These are phyloP conservation scores for Furcasterigmium sp. DNA, from an alignment of 2,329 filamentous ascomycete species.

Conservation along the genomic window DNA sequence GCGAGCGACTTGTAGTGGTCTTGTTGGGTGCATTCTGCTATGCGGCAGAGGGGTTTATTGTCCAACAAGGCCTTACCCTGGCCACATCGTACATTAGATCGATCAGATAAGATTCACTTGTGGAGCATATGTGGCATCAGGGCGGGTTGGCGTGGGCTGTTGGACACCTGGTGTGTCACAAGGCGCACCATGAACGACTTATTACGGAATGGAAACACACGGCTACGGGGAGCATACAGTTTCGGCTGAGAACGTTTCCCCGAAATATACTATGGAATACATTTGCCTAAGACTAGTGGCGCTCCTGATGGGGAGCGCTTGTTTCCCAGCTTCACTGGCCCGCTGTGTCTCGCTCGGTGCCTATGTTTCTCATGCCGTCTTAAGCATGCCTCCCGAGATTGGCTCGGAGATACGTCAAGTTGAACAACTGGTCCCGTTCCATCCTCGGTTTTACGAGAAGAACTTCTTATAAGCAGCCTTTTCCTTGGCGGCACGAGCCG, in stretches of 20 bases:
- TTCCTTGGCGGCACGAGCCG: conserved; percentile 75
- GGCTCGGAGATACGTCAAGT: too few relatives aligned
- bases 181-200: not conserved
- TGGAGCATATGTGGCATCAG: not conserved
- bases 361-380: too few relatives aligned
- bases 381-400: too few relatives aligned
- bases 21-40: not conserved
- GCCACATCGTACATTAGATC: not conserved
- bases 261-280: too few relatives aligned
- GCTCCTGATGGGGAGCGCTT: too few relatives aligned
- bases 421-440: not conserved
- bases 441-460: conserved; percentile 50
- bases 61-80: not conserved
- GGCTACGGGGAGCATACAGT: not conserved
- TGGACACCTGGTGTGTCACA: not conserved
- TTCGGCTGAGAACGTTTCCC: not conserved
- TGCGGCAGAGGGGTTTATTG: not conserved
- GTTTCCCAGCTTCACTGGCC: too few relatives aligned
- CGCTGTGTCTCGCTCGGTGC: too few relatives aligned
- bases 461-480: conserved; percentile 92
- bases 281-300: too few relatives aligned
- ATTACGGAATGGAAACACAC: not conserved
- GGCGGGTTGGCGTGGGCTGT: not conserved
- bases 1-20: not conserved
- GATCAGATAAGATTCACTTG: not conserved